Base-by-base conservation (phyloP, 768 basidiomycete species). In the Rhizopogon vinicolor region DNA sequence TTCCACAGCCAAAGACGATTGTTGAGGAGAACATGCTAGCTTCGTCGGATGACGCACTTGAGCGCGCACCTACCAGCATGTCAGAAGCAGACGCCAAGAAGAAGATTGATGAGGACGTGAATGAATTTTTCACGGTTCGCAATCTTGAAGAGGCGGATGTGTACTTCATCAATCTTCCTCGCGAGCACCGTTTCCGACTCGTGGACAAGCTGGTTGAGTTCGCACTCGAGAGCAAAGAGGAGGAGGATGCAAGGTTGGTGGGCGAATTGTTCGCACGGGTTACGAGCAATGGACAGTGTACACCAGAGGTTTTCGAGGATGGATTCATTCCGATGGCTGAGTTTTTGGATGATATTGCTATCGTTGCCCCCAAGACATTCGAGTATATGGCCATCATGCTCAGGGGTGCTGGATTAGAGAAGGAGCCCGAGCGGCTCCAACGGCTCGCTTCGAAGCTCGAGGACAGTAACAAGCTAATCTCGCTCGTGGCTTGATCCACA, bases 331-430 rank as follows among this genome's bases (percentile, higher is more conserved):
- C 80, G 1, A 78, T 83, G 50, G 83, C 86, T 29, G 91, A 92
- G 70, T 71, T 85, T 54, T 78, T 98, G 63, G 92, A 93, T 63
- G 94, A 98, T 65, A 81, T 93, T 55, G 86, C 87, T 31, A 86
- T 94, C 62, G 95, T 98, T 68, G 89, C 89, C 44, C 94, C 96
- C 7, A 86, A 86, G 64, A 95, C 93, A 0, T 87, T 87, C 74
- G 69, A 78, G 41, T 81, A 86, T 56, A 85, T 92, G 68, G 90
- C 85, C 10, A 75, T 81, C 56, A 83, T 96, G 74, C 71, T 96
- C 55, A 85, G 81, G 66, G 86, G 84, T 31, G 81, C 87, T 16
- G 78, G 77, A 28, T 71, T 94, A 48, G 72, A 75, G 60, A 65
- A 66, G 63, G 83, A 87, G 59, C 80, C 83, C 57, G 84, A 82